Evolutionary conservation across 768 basidiomycete species (phyloP).

Genomic region (Suillus brevipes): DNA sequence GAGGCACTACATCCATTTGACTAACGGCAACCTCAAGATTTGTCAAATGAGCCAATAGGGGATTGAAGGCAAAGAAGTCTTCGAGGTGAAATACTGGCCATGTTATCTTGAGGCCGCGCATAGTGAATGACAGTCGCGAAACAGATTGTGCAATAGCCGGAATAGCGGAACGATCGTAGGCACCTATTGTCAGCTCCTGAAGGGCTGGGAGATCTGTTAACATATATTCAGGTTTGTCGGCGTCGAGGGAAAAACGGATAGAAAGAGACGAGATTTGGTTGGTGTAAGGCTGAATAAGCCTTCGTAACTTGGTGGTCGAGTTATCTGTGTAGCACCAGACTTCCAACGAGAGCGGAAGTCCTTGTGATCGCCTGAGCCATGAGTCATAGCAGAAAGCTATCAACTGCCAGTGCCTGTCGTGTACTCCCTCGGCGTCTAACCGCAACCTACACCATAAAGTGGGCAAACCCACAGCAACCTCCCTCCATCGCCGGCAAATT

Average conservation of each 20-base stretch:
- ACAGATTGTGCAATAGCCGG: background rate
- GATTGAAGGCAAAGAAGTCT: slow-evolving; percentile 14
- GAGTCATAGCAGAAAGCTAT: slow-evolving; percentile 14
- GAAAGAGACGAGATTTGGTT: slow-evolving; percentile 9
- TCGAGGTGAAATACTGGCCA: slow-evolving; percentile 6
- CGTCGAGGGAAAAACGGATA: slow-evolving; percentile 20
- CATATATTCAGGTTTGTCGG: slow-evolving; percentile 15
- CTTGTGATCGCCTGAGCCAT: slow-evolving; percentile 13
- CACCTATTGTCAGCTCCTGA: slow-evolving; percentile 16
- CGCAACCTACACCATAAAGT: slow-evolving; percentile 48
- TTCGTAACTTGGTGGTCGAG: background rate
- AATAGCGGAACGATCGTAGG: background rate
- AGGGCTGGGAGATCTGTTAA: slow-evolving; percentile 21
- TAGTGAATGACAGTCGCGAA: slow-evolving; percentile 3
- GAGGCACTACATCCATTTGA: background rate
- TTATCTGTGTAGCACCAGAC: slow-evolving; percentile 6
- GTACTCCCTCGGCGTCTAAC: too few species aligned
- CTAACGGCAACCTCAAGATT: slow-evolving; percentile 8
- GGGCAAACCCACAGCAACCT: slow-evolving; percentile 40
- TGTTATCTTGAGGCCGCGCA: slow-evolving; percentile 15
- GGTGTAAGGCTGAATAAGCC: slow-evolving; percentile 20
- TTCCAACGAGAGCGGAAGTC: slow-evolving; percentile 23
- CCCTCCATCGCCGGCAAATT: slow-evolving; percentile 45
- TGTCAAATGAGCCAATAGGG: slow-evolving; percentile 22
- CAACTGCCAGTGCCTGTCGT: slow-evolving; percentile 10